A percentile compares a stretch with the other conserved stretches of the same genome.
Conservation (phyloP, 2,329 filamentous ascomycete genomes). For the Alternaria arborescens region DNA sequence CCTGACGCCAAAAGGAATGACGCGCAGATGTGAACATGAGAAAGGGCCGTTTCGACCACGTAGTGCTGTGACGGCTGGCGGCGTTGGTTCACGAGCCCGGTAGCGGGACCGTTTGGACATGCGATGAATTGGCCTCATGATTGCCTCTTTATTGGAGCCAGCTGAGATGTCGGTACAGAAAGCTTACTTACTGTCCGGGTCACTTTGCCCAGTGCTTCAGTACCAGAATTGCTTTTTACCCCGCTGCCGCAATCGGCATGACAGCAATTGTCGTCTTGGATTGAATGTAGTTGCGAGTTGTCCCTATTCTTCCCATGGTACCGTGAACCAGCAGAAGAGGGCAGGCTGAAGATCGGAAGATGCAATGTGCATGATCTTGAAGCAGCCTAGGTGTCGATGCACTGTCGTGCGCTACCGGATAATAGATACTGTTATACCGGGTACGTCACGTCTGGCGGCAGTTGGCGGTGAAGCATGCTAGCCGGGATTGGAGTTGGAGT, state of each 20-base stretch:
- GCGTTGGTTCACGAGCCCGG: neutral
- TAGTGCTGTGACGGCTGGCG: neutral
- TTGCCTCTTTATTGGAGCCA: neutral
- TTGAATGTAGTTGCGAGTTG: neutral
- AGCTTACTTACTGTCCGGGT: neutral
- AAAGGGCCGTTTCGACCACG: conserved; percentile 5
- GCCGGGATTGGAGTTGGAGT: conserved; percentile 22
- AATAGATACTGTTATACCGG: conserved; percentile 2
- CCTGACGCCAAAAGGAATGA: conserved; percentile 10
- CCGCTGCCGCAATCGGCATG: neutral
- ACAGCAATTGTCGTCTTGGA: neutral
- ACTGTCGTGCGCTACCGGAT: conserved; percentile 2
- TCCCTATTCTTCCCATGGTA: conserved; percentile 8
- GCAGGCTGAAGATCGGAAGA: neutral
- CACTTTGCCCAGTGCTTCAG: neutral
- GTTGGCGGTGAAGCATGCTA: conserved; percentile 21
- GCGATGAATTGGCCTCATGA: neutral
- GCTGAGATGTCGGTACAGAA: neutral
- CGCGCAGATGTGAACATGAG: neutral
- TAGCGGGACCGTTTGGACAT: neutral
- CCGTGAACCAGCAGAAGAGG: neutral
- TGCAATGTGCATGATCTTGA: neutral
- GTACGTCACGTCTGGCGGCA: conserved; percentile 6
- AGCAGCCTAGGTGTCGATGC: conserved; percentile 1
- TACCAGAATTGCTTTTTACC: conserved; percentile 1